Evolutionary conservation across 805 yeast genomes (phyloP), one percentile per base, ranked within the genome.

Genomic region (Zygosaccharomyces bisporus): DNA sequence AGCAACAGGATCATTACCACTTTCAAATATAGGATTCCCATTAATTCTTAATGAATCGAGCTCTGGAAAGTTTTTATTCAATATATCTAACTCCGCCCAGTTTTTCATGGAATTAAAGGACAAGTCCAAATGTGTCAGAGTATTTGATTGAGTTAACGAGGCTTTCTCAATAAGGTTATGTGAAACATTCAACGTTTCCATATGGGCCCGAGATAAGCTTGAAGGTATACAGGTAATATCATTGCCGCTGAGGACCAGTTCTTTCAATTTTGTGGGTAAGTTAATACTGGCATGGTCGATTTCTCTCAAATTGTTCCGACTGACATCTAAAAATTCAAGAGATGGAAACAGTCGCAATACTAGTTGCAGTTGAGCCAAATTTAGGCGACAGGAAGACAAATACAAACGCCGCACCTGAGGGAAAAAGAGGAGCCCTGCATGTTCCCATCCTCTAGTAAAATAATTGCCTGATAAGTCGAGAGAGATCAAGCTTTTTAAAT

Each of bases 381-480:
- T 17, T 9, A 62, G 32, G 8, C 41, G 39, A 25, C 62, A 57
- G 40, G 60, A 53, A 2, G 65, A 43, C 5, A 68, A 17, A 32
- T 57, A 56, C 30, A 70, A 31, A 2, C 49, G 41, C n/a, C 37
- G 44, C 10, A 54, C 21, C 23, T 32, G 39, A 13, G 47, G 36
- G 19, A 45, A 34, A 9, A 17, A 4, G n/a, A 25, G 27, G 20
- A 40, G 35, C 14, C 14, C 38, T 9, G 20, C 25, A 12, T 16
- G n/a, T 2, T 25, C 31, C 43, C 34, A 41, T 2, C 40, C 41
- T 12, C 21, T 36, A 1, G n/a, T 19, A 35, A 54, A 47, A 7
- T 41, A 36, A 52, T 79, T 80, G 0, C 86, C 86, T 45, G 78
- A 80, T 34, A 85, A 52, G 33, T 74, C 70, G 24, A 86, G 51